Percentiles rank a stretch among this genome's conserved stretches.
Conservation (phyloP, 371 early-diverging fungal species). For the Mortierella sp. region DNA sequence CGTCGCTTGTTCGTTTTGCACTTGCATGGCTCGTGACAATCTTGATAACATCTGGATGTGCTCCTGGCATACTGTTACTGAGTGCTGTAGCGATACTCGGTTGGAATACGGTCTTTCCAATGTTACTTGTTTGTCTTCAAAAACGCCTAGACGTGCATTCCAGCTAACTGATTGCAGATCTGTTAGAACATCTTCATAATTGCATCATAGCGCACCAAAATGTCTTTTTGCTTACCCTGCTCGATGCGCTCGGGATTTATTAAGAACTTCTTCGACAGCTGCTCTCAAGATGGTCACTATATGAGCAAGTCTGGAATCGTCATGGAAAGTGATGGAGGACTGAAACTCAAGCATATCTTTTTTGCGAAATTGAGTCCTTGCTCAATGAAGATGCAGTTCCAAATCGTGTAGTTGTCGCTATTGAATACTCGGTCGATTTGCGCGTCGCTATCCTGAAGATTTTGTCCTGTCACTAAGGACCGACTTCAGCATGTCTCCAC, state of each 20-base stretch:
- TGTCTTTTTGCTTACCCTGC: not conserved
- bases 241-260: slow-evolving; percentile 4
- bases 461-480: slow-evolving; percentile 31
- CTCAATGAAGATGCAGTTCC: slow-evolving; percentile 26
- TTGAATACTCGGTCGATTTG: slow-evolving; percentile 26
- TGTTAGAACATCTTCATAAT: not conserved
- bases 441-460: slow-evolving; percentile 6
- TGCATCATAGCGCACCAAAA: not conserved
- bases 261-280: slow-evolving; percentile 11
- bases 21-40: too few species aligned
- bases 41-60: too few species aligned
- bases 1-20: too few species aligned
- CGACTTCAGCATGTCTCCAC: slow-evolving; percentile 23
- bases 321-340: slow-evolving; percentile 22
- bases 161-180: slow-evolving; percentile 12
- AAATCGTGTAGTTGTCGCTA: slow-evolving; percentile 10
- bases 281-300: slow-evolving; percentile 7
- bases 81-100: too few species aligned
- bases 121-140: not conserved
- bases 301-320: slow-evolving; percentile 14
- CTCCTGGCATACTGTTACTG: too few species aligned
- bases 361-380: slow-evolving; percentile 28
- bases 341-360: slow-evolving; percentile 17
- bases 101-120: not conserved
- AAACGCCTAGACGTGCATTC: slow-evolving; percentile 4